Evolutionary conservation across 176 grass and related monocot genomes (phyloP).

Genomic region (Microstegium vimineum): DNA sequence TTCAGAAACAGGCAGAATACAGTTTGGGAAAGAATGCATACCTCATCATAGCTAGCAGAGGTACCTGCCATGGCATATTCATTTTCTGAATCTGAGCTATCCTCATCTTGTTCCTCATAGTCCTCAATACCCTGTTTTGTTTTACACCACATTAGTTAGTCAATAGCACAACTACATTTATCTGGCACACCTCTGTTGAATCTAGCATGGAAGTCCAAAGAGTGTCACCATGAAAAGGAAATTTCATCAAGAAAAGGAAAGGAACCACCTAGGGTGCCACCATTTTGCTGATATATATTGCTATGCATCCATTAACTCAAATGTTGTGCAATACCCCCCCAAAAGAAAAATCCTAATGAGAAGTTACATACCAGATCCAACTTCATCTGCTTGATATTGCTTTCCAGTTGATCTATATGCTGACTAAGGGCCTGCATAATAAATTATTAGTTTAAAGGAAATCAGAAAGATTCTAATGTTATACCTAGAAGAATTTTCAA

Average conservation of each 20-base stretch:
- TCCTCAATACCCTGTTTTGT: conserved; percentile 67
- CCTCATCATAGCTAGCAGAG: conserved; percentile 32
- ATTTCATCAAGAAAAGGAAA: background rate
- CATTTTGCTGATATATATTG: background rate
- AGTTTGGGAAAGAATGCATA: conserved; percentile 13
- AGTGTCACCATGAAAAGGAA: too few relatives aligned
- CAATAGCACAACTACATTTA: background rate
- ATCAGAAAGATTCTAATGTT: conserved; percentile 3
- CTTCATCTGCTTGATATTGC: conserved; percentile 72
- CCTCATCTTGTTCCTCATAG: conserved; percentile 40
- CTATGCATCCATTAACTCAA: background rate
- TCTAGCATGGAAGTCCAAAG: background rate
- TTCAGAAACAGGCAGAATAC: background rate
- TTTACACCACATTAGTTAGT: conserved; percentile 15
- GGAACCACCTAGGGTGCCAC: background rate
- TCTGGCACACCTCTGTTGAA: background rate
- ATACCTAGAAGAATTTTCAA: background rate
- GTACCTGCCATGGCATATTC: background rate
- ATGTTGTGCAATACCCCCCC: background rate
- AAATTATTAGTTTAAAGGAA: conserved; percentile 16
- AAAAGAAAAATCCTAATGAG: background rate
- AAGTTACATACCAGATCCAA: conserved; percentile 71
- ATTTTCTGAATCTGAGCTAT: conserved; percentile 46
- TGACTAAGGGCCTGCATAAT: conserved; percentile 82
- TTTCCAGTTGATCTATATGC: conserved; percentile 79